A percentile compares a stretch with the other conserved stretches of the same genome.
Evolutionary conservation across 139 green algal species (phyloP).

Genomic region (Chlorella sorokiniana): DNA sequence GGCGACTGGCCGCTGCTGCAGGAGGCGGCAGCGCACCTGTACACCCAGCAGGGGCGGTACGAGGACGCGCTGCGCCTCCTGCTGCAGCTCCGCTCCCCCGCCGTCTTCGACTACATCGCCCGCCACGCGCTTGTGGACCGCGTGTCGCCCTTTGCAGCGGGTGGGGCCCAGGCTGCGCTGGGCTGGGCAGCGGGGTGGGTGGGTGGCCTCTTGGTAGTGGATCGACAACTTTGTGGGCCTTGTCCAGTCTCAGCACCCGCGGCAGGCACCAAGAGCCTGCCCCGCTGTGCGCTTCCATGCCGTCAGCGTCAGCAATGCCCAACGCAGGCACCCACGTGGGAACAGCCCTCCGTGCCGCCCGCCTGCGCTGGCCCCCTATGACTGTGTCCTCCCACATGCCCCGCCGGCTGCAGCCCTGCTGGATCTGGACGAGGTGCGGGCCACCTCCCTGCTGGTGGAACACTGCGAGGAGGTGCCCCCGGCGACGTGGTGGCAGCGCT

Average conservation of each 20-base stretch:
- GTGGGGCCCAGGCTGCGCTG: neutral
- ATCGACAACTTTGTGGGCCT: no score
- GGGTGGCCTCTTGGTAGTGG: no score
- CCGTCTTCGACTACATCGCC: slow-evolving; percentile 77
- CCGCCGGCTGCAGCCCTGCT: slow-evolving; percentile 54
- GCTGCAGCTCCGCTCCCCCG: slow-evolving; percentile 20
- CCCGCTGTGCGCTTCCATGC: no score
- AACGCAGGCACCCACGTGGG: no score
- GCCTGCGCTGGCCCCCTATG: neutral
- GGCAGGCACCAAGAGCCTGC: no score
- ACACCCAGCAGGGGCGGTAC: slow-evolving; percentile 53
- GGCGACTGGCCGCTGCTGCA: slow-evolving; percentile 58
- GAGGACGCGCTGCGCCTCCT: slow-evolving; percentile 18
- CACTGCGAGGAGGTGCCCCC: slow-evolving; percentile 57
- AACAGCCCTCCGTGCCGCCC: no score
- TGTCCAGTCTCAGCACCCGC: no score
- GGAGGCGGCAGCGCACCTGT: slow-evolving; percentile 81
- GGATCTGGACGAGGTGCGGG: slow-evolving; percentile 62
- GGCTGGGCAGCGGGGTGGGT: neutral
- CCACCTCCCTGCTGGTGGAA: slow-evolving; percentile 64
- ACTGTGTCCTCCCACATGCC: slow-evolving; percentile 8
- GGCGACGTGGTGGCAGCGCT: slow-evolving; percentile 51
- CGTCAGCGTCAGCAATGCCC: no score
- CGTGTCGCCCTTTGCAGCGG: slow-evolving; percentile 23
- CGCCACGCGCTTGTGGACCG: slow-evolving; percentile 50